Base-by-base conservation (phyloP, 2,329 filamentous ascomycete genomes). In the Hymenoscyphus occultus region DNA sequence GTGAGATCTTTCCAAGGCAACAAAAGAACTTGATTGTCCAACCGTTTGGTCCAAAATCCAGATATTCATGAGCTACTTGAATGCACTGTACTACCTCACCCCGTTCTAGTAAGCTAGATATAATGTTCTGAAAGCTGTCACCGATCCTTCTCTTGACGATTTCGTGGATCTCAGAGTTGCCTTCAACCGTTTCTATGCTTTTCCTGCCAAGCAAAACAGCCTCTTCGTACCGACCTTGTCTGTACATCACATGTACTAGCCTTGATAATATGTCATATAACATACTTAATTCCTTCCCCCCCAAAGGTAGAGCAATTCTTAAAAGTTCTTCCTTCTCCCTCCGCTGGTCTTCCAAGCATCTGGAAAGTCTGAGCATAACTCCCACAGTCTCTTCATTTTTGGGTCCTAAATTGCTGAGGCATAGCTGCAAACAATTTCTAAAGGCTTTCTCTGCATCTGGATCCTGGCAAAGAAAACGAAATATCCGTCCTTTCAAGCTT, bases 391-490 rank as follows among this genome's bases (percentile, higher is more conserved):
- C 10, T 12, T 42, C 40, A 14, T 42, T 9, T 5, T 16, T 42
- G 10, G 40, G 10, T 12, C 40, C 40, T 16, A 42, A 42, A 16
- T 3, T 42, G 12, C 16, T 42, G 16, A 42, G 40, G 16, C 40
- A 42, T 13, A 14, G 40, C 10, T 42, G 40, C 16, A 13, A 16
- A 5, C 10, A 42, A 16, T 42, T 16, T 10, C 42, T 48, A 10
- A 9, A 14, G 10, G 5, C 42, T 48, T 48, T 48, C 42, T 13
- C 19, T 48, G 42, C 42, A 7, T 48, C 42, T 9, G 4, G 10
- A 9, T 6, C 1, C 14, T n/a, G 12, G 16, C 19, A 13, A 45
- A 14, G 28, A 2, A 2, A 0, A 0, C 3, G 2, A 2, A 28
- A 28, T 2, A 28, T 28, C 28, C 2, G 0, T 28, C 28, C 28